Conservation (phyloP, 352 stramenopile genomes). For the Phytopythium cucurbitacearum region DNA sequence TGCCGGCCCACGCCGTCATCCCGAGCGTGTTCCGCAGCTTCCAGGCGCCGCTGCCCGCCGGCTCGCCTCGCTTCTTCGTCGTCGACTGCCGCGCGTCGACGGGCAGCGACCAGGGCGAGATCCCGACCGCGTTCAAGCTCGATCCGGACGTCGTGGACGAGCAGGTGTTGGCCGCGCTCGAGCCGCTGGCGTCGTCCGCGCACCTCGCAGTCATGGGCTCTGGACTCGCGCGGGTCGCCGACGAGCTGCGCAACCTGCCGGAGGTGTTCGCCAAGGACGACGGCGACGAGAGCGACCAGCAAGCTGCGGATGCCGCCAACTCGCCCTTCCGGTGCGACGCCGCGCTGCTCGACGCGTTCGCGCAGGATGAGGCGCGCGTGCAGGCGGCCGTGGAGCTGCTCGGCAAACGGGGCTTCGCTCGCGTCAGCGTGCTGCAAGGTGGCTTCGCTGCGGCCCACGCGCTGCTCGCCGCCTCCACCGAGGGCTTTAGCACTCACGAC, state of each 20-base stretch:
- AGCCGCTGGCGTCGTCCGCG: constrained; percentile 54
- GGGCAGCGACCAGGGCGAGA: constrained; percentile 39
- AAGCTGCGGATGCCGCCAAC: constrained; percentile 3
- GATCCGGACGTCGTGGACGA: constrained; percentile 70
- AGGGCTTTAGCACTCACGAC: constrained; percentile 52
- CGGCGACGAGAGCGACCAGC: constrained; percentile 6
- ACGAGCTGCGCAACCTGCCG: constrained; percentile 40
- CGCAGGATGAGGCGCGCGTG: constrained; percentile 60
- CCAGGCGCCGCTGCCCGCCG: constrained; percentile 27
- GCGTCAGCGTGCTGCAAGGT: constrained; percentile 71
- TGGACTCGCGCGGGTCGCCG: constrained; percentile 61
- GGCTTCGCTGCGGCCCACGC: constrained; percentile 63
- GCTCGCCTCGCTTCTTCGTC: constrained; percentile 66
- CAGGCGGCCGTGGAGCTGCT: constrained; percentile 71
- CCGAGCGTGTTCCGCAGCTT: constrained; percentile 70
- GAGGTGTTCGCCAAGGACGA: neutral
- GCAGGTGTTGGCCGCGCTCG: constrained; percentile 60
- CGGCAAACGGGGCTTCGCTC: constrained; percentile 63
- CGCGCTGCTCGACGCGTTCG: constrained; percentile 58
- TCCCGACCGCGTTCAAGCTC: constrained; percentile 77
- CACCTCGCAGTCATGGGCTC: constrained; percentile 82
- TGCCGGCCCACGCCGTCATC: constrained; percentile 60
- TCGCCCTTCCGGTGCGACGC: constrained; percentile 45
- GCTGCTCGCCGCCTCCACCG: constrained; percentile 39
- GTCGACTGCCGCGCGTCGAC: constrained; percentile 61